A percentile compares a stretch with the other conserved stretches of the same genome.
phyloP scores from a whole-genome alignment of 148 eudicot species.

The Rhododendron henanense region DNA sequence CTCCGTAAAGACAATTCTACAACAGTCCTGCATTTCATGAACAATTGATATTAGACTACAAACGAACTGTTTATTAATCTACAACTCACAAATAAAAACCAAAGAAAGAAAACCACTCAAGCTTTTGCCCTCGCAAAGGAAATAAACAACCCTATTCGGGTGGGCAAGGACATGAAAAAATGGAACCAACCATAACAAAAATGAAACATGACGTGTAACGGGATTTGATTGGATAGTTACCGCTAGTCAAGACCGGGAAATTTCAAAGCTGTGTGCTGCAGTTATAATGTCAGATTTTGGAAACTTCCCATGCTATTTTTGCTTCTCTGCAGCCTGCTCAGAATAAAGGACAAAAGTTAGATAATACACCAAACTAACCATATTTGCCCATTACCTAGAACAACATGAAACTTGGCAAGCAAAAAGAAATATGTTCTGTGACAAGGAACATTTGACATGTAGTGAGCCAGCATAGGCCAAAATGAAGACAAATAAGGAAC shows the following conservation, averaged over 20 bases:
- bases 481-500: background rate
- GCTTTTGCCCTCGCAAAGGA: background rate
- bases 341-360: background rate
- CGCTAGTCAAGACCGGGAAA: background rate
- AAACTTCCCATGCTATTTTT: background rate
- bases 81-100: background rate
- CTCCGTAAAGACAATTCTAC: background rate
- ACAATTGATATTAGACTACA: background rate
- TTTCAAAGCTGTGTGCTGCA: background rate
- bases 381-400: background rate
- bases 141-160: background rate
- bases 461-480: background rate
- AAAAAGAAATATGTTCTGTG: background rate
- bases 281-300: background rate
- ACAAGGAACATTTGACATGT: background rate
- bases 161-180: background rate
- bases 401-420: background rate
- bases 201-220: background rate
- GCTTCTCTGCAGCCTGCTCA: conserved; percentile 17
- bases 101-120: background rate
- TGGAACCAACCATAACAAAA: background rate
- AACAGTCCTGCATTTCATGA: conserved; percentile 6
- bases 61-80: background rate
- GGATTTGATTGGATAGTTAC: background rate
- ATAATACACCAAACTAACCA: background rate